Conservation (phyloP, 78 protist species). For the Dictyostelium citrinum region DNA sequence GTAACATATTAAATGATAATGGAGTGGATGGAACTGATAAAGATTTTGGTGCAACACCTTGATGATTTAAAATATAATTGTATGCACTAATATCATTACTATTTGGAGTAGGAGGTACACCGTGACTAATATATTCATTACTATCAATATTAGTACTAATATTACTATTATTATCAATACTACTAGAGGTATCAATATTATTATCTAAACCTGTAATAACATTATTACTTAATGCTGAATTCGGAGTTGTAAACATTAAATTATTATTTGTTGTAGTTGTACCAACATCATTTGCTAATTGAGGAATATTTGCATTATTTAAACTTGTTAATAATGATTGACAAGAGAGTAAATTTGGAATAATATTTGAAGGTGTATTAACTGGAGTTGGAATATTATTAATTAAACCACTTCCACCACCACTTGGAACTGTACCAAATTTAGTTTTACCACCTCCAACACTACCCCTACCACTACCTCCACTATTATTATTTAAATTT, state of each 20-base stretch:
- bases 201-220: neutral
- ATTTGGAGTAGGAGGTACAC: neutral
- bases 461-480: neutral
- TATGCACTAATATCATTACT: neutral
- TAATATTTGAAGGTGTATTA: conserved; percentile 2
- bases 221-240: neutral
- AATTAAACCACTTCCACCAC: no score
- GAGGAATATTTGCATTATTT: neutral
- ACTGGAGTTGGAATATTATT: neutral
- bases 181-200: neutral
- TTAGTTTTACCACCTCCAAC: neutral
- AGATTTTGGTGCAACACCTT: neutral
- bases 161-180: neutral
- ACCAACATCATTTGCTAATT: neutral
- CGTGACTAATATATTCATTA: neutral
- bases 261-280: neutral
- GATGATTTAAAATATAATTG: neutral
- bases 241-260: neutral
- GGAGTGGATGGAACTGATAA: conserved; percentile 4
- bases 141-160: no score
- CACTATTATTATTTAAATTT: no score
- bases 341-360: neutral
- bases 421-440: neutral
- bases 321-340: neutral
- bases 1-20: neutral